These are phyloP conservation scores for Micromonas commoda DNA, from an alignment of 139 green algal species.

Conservation along the genomic window DNA sequence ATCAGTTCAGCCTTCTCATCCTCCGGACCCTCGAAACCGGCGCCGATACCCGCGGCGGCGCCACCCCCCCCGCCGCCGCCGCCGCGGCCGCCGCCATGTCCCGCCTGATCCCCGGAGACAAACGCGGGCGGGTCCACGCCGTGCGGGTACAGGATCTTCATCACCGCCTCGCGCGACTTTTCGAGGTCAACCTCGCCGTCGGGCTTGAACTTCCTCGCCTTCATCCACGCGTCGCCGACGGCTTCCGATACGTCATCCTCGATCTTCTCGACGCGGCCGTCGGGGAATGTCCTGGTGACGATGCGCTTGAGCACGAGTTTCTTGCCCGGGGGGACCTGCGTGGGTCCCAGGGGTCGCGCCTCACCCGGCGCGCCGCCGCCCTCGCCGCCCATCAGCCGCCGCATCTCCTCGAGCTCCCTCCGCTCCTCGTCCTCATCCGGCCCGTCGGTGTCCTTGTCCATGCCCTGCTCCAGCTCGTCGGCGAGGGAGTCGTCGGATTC, in stretches of 20 bases:
- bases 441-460: background rate
- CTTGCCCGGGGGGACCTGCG: background rate
- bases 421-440: constrained; percentile 20
- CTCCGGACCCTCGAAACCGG: background rate
- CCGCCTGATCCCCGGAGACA: too few species aligned
- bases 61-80: background rate
- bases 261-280: constrained; percentile 8
- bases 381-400: background rate
- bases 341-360: background rate
- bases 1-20: background rate
- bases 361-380: background rate
- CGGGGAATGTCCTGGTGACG: constrained; percentile 4
- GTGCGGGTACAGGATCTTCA: background rate
- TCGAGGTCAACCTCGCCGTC: background rate
- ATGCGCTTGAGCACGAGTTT: constrained; percentile 7
- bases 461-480: background rate
- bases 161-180: background rate
- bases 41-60: background rate
- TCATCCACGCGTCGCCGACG: constrained; percentile 11
- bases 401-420: constrained; percentile 9
- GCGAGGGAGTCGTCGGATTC: constrained; percentile 20
- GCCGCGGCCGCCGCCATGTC: background rate
- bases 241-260: constrained; percentile 12
- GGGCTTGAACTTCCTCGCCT: background rate
- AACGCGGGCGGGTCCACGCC: background rate